These are phyloP conservation scores for Kingdonia uniflora DNA, from an alignment of 164 flowering plant genomes.

Conservation along the genomic window DNA sequence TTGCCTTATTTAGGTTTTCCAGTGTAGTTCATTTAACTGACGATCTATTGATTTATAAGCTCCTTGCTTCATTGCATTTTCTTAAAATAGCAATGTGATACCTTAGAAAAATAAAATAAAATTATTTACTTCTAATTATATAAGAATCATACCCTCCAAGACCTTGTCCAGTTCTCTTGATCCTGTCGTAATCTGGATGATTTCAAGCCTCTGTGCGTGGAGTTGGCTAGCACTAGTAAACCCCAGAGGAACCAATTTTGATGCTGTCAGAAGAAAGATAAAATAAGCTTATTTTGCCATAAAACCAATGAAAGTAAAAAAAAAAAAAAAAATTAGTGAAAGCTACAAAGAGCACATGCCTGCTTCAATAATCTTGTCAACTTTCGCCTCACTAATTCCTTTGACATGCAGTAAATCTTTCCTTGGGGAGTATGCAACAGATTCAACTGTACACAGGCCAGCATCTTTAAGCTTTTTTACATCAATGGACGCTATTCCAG, in stretches of 20 bases:
- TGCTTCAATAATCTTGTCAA: constrained; percentile 89
- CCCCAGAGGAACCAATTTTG: constrained; percentile 85
- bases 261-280: constrained; percentile 38
- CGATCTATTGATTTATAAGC: no score
- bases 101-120: no score
- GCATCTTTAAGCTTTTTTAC: constrained; percentile 97
- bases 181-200: constrained; percentile 86
- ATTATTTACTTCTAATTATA: no score
- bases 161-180: constrained; percentile 89
- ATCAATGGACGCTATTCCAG: constrained; percentile 82
- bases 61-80: no score
- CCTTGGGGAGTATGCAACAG: constrained; percentile 81
- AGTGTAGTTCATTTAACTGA: no score
- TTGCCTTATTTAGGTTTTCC: no score
- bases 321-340: background rate
- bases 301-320: background rate
- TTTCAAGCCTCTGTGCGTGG: constrained; percentile 86
- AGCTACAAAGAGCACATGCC: constrained; percentile 32
- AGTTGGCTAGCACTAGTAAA: constrained; percentile 89
- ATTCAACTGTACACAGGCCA: constrained; percentile 81
- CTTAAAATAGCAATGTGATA: no score
- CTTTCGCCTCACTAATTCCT: constrained; percentile 95
- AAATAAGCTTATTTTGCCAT: background rate
- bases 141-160: constrained; percentile 56
- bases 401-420: constrained; percentile 89